Percentiles rank a stretch among this genome's conserved stretches.
Evolutionary conservation across 306 rosid genomes (phyloP).

Genomic region (Elaeagnus macrophylla): DNA sequence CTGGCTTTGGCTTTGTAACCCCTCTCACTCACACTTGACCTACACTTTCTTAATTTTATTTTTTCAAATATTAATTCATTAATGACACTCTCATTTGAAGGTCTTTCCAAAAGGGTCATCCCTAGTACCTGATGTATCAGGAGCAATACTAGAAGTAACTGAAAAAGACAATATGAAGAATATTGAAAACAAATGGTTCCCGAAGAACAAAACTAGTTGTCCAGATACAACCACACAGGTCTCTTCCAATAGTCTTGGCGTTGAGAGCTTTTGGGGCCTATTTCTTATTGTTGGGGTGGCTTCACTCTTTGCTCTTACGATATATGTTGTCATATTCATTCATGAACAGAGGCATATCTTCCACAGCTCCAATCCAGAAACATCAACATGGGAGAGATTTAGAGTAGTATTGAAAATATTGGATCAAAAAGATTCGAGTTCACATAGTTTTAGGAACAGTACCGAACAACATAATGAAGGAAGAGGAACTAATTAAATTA

Average conservation of each 20-base stretch:
- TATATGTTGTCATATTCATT: conserved; percentile 23
- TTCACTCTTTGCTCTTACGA: conserved; percentile 25
- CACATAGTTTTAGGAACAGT: conserved; percentile 11
- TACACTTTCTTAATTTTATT: no score
- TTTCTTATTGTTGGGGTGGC: conserved; percentile 39
- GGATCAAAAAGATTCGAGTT: conserved; percentile 20
- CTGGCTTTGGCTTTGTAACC: conserved; percentile 64
- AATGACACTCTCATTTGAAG: conserved; percentile 7
- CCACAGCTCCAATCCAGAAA: not conserved
- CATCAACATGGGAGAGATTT: conserved; percentile 32
- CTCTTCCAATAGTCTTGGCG: conserved; percentile 34
- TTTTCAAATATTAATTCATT: no score
- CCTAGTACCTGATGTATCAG: conserved; percentile 45
- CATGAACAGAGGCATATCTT: conserved; percentile 23
- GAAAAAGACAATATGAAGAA: conserved; percentile 35
- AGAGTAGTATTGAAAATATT: conserved; percentile 14
- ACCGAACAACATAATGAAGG: not conserved
- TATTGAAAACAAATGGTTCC: conserved; percentile 44
- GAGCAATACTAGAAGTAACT: conserved; percentile 44
- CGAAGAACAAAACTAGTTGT: conserved; percentile 11
- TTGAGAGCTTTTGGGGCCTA: conserved; percentile 56
- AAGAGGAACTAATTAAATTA: no score
- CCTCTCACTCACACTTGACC: no score
- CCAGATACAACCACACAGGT: not conserved
- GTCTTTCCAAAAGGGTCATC: conserved; percentile 45